Evolutionary conservation across 345 rosid species (phyloP).

Genomic region (Euclidium syriacum): DNA sequence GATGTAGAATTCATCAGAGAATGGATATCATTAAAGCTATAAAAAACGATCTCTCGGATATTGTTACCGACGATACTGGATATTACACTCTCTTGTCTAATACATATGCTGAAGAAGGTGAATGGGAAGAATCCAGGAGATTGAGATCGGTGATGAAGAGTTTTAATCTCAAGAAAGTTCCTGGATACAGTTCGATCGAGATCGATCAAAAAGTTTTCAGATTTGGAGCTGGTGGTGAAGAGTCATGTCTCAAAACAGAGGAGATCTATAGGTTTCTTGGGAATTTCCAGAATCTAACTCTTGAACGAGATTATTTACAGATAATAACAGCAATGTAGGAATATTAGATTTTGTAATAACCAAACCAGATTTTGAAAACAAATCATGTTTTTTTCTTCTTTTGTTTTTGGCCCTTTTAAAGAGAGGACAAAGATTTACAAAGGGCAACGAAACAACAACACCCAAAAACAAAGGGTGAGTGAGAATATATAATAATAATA

Average conservation of each 20-base stretch:
- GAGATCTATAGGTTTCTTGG: conserved; percentile 18
- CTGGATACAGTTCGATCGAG: conserved; percentile 49
- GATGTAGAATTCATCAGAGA: conserved; percentile 71
- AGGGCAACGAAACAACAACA: conserved; percentile 20
- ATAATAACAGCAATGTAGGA: conserved; percentile 9
- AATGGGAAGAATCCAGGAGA: conserved; percentile 55
- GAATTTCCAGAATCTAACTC: conserved; percentile 20
- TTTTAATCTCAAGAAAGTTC: conserved; percentile 51
- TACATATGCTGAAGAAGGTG: conserved; percentile 68
- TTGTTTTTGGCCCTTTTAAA: conserved; percentile 15
- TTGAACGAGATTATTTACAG: conserved; percentile 6
- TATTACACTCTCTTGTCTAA: conserved; percentile 65
- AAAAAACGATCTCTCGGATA: conserved; percentile 36
- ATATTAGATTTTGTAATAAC: conserved; percentile 12
- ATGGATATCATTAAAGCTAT: conserved; percentile 55
- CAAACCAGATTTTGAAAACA: conserved; percentile 17
- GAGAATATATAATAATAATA: too few species aligned
- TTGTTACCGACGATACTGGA: conserved; percentile 56
- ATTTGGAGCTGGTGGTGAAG: conserved; percentile 37
- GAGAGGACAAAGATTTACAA: conserved; percentile 22
- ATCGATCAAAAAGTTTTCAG: conserved; percentile 26
- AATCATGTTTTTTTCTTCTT: neutral
- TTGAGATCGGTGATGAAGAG: conserved; percentile 43
- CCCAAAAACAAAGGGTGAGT: conserved; percentile 13
- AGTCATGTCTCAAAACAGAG: conserved; percentile 5